These are phyloP conservation scores for Penicillium sp. DNA, from an alignment of 2,329 filamentous ascomycete genomes.

Conservation along the genomic window DNA sequence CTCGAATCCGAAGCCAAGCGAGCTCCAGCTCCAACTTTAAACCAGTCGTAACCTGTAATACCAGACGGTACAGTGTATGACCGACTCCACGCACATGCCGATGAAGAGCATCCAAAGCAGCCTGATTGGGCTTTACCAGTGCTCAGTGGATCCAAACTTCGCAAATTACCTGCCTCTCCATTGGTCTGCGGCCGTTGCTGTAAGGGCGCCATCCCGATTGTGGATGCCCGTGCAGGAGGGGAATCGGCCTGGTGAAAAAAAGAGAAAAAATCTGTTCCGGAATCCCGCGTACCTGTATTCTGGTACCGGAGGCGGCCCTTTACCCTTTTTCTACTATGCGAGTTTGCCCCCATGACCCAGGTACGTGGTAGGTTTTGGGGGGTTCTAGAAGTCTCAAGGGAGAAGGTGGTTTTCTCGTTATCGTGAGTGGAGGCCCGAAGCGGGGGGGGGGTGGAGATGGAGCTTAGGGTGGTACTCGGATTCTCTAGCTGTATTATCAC, in stretches of 20 bases:
- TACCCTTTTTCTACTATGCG: not conserved
- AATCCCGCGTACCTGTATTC: not conserved
- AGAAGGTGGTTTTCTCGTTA: not conserved
- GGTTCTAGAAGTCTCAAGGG: not conserved
- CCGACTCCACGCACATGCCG: conserved; percentile 17
- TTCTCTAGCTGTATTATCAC: not conserved
- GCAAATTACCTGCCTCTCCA: conserved; percentile 10
- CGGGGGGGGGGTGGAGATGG: conserved; percentile 3
- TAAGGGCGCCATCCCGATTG: conserved; percentile 22
- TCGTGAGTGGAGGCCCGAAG: conserved; percentile 6
- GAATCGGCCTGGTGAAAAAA: conserved; percentile 6
- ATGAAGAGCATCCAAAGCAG: conserved; percentile 24
- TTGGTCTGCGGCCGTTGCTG: conserved; percentile 16
- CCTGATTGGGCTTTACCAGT: conserved; percentile 16
- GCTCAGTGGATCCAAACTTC: conserved; percentile 4
- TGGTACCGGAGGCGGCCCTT: not conserved
- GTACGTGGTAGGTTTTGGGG: not conserved
- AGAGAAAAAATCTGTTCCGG: not conserved
- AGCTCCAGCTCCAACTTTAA: not conserved
- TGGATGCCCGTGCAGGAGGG: conserved; percentile 20
- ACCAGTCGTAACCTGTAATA: not conserved
- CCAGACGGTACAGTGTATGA: conserved; percentile 1
- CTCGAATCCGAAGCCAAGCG: not conserved
- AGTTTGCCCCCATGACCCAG: not conserved
- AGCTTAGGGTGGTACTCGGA: not conserved